Evolutionary conservation across 164 flowering plant species (phyloP).

Genomic region (Sextonia rubra): DNA sequence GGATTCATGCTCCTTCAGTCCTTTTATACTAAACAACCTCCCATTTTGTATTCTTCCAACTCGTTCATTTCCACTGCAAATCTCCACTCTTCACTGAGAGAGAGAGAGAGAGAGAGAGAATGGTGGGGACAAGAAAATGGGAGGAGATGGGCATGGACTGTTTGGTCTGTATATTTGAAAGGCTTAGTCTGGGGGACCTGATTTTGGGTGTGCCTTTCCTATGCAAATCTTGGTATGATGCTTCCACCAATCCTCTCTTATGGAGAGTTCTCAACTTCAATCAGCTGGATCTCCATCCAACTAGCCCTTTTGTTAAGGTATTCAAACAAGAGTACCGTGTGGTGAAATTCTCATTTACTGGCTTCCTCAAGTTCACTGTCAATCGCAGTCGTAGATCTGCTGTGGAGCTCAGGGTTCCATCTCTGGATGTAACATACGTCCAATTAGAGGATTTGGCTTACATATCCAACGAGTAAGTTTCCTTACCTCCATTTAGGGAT

Average conservation of each 20-base stretch:
- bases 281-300: not conserved
- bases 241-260: slow-evolving; percentile 4
- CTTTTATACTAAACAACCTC: too few relatives aligned
- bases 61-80: too few relatives aligned
- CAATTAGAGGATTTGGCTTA: not conserved
- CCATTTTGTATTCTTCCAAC: too few relatives aligned
- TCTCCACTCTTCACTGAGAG: not conserved
- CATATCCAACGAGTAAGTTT: slow-evolving; percentile 1
- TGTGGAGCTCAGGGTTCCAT: not conserved
- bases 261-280: slow-evolving; percentile 5
- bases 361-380: not conserved
- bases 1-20: too few relatives aligned
- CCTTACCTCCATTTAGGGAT: not conserved
- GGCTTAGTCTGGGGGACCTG: not conserved
- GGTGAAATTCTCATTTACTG: not conserved
- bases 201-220: slow-evolving; percentile 1
- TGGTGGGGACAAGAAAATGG: not conserved
- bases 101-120: not conserved
- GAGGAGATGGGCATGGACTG: not conserved
- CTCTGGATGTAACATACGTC: not conserved
- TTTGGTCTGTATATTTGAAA: slow-evolving; percentile 2
- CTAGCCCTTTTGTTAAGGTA: not conserved
- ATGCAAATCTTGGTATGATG: slow-evolving; percentile 6
- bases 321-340: slow-evolving; percentile 1
- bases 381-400: slow-evolving; percentile 3